phyloP scores from a whole-genome alignment of 2,329 filamentous ascomycete species.

The Alternaria sp. region DNA sequence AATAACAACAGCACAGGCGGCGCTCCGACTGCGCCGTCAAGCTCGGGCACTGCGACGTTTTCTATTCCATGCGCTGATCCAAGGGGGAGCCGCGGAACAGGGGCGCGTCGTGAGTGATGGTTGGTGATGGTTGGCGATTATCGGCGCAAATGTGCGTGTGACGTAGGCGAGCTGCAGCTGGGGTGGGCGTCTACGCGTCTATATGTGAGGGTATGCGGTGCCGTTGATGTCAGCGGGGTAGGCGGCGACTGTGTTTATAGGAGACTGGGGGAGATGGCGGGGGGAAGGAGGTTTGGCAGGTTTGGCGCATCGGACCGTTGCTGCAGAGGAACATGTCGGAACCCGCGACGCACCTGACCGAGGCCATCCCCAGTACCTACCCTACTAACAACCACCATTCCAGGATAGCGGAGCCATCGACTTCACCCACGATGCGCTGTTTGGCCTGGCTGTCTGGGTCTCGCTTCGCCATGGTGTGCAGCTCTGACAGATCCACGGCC shows the following conservation, averaged over 20 bases:
- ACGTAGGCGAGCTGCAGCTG: constrained; percentile 25
- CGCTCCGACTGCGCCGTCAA: not conserved
- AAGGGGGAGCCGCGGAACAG: not conserved
- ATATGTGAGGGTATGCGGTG: not conserved
- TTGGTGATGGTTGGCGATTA: not conserved
- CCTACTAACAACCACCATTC: not conserved
- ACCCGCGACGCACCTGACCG: constrained; percentile 28
- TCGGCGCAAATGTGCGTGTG: constrained; percentile 18
- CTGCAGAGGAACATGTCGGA: constrained; percentile 39
- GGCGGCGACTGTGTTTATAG: constrained; percentile 12
- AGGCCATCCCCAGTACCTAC: not conserved
- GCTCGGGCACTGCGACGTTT: not conserved
- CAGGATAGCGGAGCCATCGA: not conserved
- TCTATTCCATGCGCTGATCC: not conserved
- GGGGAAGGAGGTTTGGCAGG: constrained; percentile 14
- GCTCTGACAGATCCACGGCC: constrained; percentile 12
- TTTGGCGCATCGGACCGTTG: constrained; percentile 16
- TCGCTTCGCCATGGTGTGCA: constrained; percentile 14
- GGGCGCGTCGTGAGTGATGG: not conserved
- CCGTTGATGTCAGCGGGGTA: constrained; percentile 15
- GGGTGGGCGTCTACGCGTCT: not conserved
- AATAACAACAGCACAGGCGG: not conserved
- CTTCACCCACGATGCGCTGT: not conserved
- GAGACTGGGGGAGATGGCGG: constrained; percentile 9
- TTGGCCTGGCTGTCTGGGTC: not conserved